Conservation (phyloP, 2,329 filamentous ascomycete genomes). For the Claviceps fusiformis region DNA sequence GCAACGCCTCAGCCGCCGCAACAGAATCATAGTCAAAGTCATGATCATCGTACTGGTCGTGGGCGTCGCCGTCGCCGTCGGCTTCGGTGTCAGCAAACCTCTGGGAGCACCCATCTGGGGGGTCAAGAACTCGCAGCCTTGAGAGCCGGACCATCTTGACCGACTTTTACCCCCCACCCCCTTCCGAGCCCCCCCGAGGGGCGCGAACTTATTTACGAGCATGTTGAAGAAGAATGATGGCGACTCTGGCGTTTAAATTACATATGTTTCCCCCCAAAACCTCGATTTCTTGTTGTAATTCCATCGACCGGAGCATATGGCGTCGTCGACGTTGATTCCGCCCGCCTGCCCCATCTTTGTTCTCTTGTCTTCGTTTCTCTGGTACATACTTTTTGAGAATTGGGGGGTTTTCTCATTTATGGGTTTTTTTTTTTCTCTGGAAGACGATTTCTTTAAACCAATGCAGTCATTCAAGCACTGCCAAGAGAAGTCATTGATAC, state of each 20-base stretch:
- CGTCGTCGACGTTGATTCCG: neutral
- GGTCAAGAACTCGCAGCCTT: conserved; percentile 9
- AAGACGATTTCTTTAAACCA: neutral
- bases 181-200: no score
- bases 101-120: conserved; percentile 46
- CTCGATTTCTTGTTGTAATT: conserved; percentile 4
- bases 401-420: neutral
- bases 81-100: conserved; percentile 47
- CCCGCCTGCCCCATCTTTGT: neutral
- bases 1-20: conserved; percentile 38
- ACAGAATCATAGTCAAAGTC: conserved; percentile 41
- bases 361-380: neutral
- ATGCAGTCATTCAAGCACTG: neutral
- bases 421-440: neutral
- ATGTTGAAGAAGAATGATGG: conserved; percentile 1
- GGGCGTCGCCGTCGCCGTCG: conserved; percentile 40
- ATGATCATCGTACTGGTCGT: conserved; percentile 37
- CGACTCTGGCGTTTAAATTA: neutral
- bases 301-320: neutral
- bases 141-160: neutral
- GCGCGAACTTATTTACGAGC: conserved; percentile 13
- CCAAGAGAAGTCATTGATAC: neutral
- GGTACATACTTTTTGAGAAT: neutral
- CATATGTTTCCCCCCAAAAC: neutral
- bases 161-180: no score